Conservation (phyloP, 2,329 filamentous ascomycete species). For the Xylariales sp. region DNA sequence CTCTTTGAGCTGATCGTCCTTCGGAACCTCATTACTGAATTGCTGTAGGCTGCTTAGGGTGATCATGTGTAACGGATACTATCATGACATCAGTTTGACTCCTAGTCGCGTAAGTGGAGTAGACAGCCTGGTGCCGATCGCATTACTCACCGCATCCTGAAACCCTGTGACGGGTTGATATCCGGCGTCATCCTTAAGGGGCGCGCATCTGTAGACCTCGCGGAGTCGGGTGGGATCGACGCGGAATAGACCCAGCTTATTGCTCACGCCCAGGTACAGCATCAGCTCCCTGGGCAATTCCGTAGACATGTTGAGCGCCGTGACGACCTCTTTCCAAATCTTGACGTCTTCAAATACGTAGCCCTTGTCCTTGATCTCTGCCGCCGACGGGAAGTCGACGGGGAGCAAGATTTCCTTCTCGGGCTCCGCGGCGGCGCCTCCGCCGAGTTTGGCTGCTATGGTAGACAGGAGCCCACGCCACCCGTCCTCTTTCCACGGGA, state of each 20-base stretch:
- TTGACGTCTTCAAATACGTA: slow-evolving; percentile 71
- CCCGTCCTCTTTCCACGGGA: slow-evolving; percentile 68
- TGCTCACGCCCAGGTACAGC: slow-evolving; percentile 74
- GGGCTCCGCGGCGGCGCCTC: slow-evolving; percentile 62
- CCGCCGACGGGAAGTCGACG: slow-evolving; percentile 67
- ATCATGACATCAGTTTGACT: slow-evolving; percentile 13
- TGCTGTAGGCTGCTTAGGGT: slow-evolving; percentile 73
- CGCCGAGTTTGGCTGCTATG: slow-evolving; percentile 62
- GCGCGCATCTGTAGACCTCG: slow-evolving; percentile 70
- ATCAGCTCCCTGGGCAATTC: slow-evolving; percentile 72
- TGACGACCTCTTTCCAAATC: slow-evolving; percentile 71
- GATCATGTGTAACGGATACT: slow-evolving; percentile 78
- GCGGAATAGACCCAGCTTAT: slow-evolving; percentile 75
- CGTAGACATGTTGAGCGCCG: slow-evolving; percentile 66
- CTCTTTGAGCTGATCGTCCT: slow-evolving; percentile 59
- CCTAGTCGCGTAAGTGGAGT: background rate
- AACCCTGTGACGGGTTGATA: slow-evolving; percentile 75
- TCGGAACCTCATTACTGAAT: slow-evolving; percentile 67
- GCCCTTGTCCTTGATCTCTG: slow-evolving; percentile 67
- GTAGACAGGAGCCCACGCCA: slow-evolving; percentile 59
- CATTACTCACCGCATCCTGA: slow-evolving; percentile 72
- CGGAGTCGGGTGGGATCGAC: slow-evolving; percentile 68
- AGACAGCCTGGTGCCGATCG: slow-evolving; percentile 25
- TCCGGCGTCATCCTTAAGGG: slow-evolving; percentile 66
- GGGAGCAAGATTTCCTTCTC: slow-evolving; percentile 76